Conservation (phyloP, 495 filamentous ascomycete species). For the Geoglossum glabrum region DNA sequence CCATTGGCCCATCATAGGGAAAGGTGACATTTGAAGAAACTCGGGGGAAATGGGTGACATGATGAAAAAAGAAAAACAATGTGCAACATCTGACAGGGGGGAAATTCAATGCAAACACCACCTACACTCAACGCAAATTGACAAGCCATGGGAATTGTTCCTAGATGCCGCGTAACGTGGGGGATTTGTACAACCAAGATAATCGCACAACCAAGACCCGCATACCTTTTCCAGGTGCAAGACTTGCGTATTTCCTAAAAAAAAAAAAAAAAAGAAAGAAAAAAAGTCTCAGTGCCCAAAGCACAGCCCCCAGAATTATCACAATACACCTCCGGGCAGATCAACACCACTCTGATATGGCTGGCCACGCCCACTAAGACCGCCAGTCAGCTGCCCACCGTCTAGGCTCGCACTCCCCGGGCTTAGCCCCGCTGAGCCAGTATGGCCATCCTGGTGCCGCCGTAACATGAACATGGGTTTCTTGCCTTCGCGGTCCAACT, state of each 20-base stretch:
- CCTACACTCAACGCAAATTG: background rate
- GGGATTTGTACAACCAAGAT: background rate
- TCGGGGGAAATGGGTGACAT: background rate
- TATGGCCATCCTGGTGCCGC: slow-evolving; percentile 19
- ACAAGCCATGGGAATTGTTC: background rate
- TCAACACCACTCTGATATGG: slow-evolving; percentile 4
- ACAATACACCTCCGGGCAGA: slow-evolving; percentile 5
- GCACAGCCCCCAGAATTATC: background rate
- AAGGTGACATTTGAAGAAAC: background rate
- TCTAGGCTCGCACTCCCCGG: background rate
- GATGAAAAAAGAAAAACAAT: background rate
- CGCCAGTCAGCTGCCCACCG: background rate
- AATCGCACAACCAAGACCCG: background rate
- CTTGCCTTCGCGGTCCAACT: slow-evolving; percentile 82
- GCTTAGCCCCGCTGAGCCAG: background rate
- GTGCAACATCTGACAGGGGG: background rate
- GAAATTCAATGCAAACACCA: background rate
- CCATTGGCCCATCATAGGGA: background rate
- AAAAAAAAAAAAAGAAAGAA: no score
- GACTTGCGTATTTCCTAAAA: background rate
- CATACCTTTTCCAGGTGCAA: background rate
- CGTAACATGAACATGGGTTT: slow-evolving; percentile 99
- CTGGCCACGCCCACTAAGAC: background rate
- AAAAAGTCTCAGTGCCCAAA: background rate
- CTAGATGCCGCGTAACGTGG: background rate